Evolutionary conservation across 2,329 filamentous ascomycete genomes (phyloP).

Genomic region (Botrytis fabae): DNA sequence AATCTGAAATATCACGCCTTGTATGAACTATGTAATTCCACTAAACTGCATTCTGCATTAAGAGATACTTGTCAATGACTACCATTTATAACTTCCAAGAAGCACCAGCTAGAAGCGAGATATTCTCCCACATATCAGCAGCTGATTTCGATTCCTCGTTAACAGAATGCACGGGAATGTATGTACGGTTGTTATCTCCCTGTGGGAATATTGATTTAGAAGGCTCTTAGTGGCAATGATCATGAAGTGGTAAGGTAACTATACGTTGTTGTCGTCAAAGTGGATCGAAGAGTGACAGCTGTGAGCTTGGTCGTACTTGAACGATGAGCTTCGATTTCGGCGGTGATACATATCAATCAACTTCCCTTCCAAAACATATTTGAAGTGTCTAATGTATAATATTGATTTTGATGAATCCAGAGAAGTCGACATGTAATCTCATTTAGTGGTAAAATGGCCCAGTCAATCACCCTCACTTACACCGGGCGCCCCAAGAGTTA

Average conservation of each 20-base stretch:
- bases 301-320: background rate
- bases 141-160: background rate
- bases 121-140: background rate
- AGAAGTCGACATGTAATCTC: background rate
- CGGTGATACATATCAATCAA: background rate
- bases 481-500: background rate
- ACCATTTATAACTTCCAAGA: background rate
- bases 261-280: background rate
- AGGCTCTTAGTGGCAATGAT: background rate
- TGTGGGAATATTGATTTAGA: background rate
- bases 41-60: background rate
- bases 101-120: background rate
- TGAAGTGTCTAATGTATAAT: background rate
- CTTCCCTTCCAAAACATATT: background rate
- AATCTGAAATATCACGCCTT: background rate
- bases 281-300: background rate
- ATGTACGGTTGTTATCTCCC: background rate
- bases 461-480: background rate
- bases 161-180: background rate
- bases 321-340: background rate
- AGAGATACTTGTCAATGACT: background rate
- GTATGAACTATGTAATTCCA: background rate
- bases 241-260: background rate
- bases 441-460: background rate
- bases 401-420: background rate